Evolutionary conservation across 2,329 filamentous ascomycete genomes (phyloP).

Genomic region (Aspergillus sp.): DNA sequence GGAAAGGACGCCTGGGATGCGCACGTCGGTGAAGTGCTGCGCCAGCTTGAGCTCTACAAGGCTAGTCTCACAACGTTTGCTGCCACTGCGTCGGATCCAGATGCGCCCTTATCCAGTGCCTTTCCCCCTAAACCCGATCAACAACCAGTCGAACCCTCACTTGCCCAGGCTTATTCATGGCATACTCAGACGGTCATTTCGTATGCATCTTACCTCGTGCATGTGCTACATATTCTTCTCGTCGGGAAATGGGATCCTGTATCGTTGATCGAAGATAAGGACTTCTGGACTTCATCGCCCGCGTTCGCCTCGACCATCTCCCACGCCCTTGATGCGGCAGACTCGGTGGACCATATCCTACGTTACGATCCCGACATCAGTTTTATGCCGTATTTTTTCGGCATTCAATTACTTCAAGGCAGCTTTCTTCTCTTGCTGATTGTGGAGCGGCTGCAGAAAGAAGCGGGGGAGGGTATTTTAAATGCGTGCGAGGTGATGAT

Average conservation of each 20-base stretch:
- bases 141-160: constrained; percentile 50
- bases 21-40: constrained; percentile 74
- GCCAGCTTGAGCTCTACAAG: constrained; percentile 79
- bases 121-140: constrained; percentile 63
- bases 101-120: constrained; percentile 44
- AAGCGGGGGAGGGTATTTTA: constrained; percentile 82
- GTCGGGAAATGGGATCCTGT: constrained; percentile 97
- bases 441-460: constrained; percentile 82
- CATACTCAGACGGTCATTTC: constrained; percentile 85
- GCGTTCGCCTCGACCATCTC: constrained; percentile 84
- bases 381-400: constrained; percentile 97
- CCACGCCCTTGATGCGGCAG: constrained; percentile 84
- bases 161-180: constrained; percentile 39
- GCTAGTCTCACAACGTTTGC: constrained; percentile 63
- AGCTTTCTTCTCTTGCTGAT: constrained; percentile 85
- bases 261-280: constrained; percentile 87
- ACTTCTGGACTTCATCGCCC: constrained; percentile 89
- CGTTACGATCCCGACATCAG: constrained; percentile 88
- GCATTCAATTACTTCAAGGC: constrained; percentile 87
- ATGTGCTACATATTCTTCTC: constrained; percentile 85
- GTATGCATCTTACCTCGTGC: constrained; percentile 89
- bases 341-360: constrained; percentile 83
- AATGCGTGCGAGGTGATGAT: constrained; percentile 92
- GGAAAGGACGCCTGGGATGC: constrained; percentile 77
- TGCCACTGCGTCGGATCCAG: constrained; percentile 30